Evolutionary conservation across 2,329 filamentous ascomycete genomes (phyloP).

Genomic region (Fusarium continuum): DNA sequence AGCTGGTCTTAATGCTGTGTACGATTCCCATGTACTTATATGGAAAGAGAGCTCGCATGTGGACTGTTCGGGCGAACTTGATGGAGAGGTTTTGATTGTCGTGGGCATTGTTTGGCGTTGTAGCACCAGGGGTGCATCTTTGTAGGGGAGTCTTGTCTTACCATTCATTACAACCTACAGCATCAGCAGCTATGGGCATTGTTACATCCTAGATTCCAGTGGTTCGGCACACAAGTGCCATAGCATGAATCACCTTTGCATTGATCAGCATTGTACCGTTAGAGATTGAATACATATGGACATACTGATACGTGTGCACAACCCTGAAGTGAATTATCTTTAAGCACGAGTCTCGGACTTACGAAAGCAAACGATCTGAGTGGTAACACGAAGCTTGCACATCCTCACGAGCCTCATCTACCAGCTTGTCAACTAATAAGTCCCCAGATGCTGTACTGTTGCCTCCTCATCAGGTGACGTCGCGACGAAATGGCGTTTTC

Average conservation of each 20-base stretch:
- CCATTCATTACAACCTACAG: neutral
- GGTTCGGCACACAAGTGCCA: conserved; percentile 3
- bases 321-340: neutral
- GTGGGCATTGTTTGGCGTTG: conserved; percentile 18
- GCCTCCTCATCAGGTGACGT: neutral
- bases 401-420: neutral
- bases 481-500: conserved; percentile 2
- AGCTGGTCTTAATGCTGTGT: conserved; percentile 76
- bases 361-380: neutral
- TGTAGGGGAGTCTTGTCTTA: neutral
- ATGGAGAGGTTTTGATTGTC: conserved; percentile 75
- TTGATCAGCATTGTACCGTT: too few relatives aligned
- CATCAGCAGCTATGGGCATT: conserved; percentile 2
- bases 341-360: neutral
- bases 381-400: neutral
- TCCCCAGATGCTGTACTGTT: neutral
- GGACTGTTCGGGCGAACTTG: conserved; percentile 86
- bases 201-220: conserved; percentile 5
- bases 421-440: neutral
- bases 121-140: neutral
- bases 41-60: conserved; percentile 91
- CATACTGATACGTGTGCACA: neutral
- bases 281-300: neutral
- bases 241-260: neutral
- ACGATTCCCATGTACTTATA: conserved; percentile 95